phyloP scores from a whole-genome alignment of 1,139 yeast species.

The Suhomyces terraborum region DNA sequence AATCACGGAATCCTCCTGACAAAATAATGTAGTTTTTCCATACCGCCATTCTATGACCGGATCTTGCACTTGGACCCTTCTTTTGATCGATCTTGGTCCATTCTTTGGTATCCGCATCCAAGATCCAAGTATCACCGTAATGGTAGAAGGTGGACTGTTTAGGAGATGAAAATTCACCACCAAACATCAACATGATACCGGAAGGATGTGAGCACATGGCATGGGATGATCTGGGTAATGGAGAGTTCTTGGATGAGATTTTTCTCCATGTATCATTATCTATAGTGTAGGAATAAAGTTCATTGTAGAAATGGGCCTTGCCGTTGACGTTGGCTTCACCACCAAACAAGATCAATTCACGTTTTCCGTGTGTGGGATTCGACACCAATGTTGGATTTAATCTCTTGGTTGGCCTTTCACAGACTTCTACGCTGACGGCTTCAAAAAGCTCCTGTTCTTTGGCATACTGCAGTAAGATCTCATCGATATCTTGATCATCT shows the following conservation, averaged over 20 bases:
- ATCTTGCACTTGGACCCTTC: slow-evolving; percentile 79
- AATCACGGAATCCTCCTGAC: slow-evolving; percentile 92
- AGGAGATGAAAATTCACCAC: slow-evolving; percentile 97
- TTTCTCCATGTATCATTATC: slow-evolving; percentile 84
- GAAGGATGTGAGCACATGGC: slow-evolving; percentile 93
- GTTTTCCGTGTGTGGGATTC: slow-evolving; percentile 72
- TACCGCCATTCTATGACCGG: slow-evolving; percentile 86
- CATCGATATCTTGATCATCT: slow-evolving; percentile 87
- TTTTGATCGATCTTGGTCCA: slow-evolving; percentile 86
- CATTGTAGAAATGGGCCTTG: slow-evolving; percentile 76
- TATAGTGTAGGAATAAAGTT: slow-evolving; percentile 68
- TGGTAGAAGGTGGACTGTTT: slow-evolving; percentile 95
- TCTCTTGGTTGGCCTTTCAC: slow-evolving; percentile 64
- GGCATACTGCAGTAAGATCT: slow-evolving; percentile 75
- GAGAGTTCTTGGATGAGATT: slow-evolving; percentile 79
- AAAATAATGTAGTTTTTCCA: slow-evolving; percentile 90
- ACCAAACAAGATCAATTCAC: slow-evolving; percentile 82
- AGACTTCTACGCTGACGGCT: slow-evolving; percentile 62
- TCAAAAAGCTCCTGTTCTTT: slow-evolving; percentile 77
- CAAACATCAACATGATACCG: slow-evolving; percentile 82
- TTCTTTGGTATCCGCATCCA: slow-evolving; percentile 81
- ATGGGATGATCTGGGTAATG: slow-evolving; percentile 91
- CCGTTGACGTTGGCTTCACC: slow-evolving; percentile 70
- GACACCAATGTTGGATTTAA: slow-evolving; percentile 76
- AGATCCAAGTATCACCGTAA: slow-evolving; percentile 93